A percentile compares a stretch with the other conserved stretches of the same genome.
phyloP scores from a whole-genome alignment of 371 early-diverging fungal species.

The Cokeromyces recurvatus region DNA sequence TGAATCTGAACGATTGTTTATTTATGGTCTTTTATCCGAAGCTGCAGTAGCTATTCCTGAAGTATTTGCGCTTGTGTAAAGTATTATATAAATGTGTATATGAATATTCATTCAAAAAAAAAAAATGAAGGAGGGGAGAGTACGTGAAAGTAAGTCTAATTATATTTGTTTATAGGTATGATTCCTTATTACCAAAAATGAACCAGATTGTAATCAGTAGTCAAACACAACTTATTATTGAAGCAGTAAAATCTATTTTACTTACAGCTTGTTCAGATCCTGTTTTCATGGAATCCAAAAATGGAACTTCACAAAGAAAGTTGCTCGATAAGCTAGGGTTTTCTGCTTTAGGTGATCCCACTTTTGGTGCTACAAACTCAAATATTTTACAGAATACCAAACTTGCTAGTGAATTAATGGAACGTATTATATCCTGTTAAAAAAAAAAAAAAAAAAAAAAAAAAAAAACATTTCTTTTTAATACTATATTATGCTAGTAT shows the following conservation, averaged over 20 bases:
- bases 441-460: too few relatives aligned
- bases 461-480: too few relatives aligned
- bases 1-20: slow-evolving; percentile 75
- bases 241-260: slow-evolving; percentile 66
- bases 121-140: too few relatives aligned
- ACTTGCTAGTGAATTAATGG: slow-evolving; percentile 51
- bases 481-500: too few relatives aligned
- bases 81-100: too few relatives aligned
- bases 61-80: slow-evolving; percentile 70
- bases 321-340: slow-evolving; percentile 48
- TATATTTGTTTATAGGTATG: too few relatives aligned
- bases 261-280: slow-evolving; percentile 66
- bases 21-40: slow-evolving; percentile 79
- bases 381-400: slow-evolving; percentile 31
- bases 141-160: too few relatives aligned
- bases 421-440: slow-evolving; percentile 49
- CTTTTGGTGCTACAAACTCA: slow-evolving; percentile 23
- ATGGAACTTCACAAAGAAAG: slow-evolving; percentile 28
- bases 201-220: slow-evolving; percentile 61
- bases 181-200: slow-evolving; percentile 65
- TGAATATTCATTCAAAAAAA: too few relatives aligned
- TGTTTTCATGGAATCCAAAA: slow-evolving; percentile 29
- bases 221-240: slow-evolving; percentile 60
- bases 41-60: slow-evolving; percentile 70
- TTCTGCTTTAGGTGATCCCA: slow-evolving; percentile 18